Evolutionary conservation across 805 yeast species (phyloP).

Genomic region (Barnettozyma pratensis): DNA sequence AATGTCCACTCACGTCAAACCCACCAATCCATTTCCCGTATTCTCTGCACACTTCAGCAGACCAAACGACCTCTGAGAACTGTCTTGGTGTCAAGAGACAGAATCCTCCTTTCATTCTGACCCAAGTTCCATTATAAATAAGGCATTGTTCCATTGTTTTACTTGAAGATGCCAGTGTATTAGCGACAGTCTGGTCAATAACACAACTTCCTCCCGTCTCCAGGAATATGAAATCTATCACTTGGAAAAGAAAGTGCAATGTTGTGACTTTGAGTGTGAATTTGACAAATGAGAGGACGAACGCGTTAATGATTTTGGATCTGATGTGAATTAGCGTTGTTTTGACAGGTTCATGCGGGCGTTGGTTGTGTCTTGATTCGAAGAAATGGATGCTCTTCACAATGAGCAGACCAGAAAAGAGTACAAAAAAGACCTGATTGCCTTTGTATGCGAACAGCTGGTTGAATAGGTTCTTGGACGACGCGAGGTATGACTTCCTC

Average conservation of each 20-base stretch:
- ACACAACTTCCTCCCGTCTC: conserved; percentile 31
- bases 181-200: conserved; percentile 10
- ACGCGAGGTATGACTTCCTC: conserved; percentile 4
- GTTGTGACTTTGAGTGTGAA: conserved; percentile 22
- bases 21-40: conserved; percentile 43
- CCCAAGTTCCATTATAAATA: conserved; percentile 20
- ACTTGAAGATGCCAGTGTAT: conserved; percentile 2
- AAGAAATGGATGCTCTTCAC: not conserved
- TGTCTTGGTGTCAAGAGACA: conserved; percentile 15
- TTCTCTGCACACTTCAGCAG: conserved; percentile 29
- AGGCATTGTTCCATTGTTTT: conserved; percentile 9
- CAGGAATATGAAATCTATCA: conserved; percentile 29
- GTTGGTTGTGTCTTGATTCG: not conserved
- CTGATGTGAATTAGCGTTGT: not conserved
- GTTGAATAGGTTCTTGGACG: conserved; percentile 27
- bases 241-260: conserved; percentile 22
- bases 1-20: conserved; percentile 52
- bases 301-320: not conserved
- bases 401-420: conserved; percentile 20
- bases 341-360: not conserved
- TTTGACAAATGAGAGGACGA: conserved; percentile 23
- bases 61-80: conserved; percentile 13
- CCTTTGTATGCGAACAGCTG: conserved; percentile 33
- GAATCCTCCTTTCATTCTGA: conserved; percentile 7
- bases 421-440: conserved; percentile 22